A percentile compares a stretch with the other conserved stretches of the same genome.
These are phyloP conservation scores for Heimioporus sp. DNA, from an alignment of 768 basidiomycete genomes.

Conservation along the genomic window DNA sequence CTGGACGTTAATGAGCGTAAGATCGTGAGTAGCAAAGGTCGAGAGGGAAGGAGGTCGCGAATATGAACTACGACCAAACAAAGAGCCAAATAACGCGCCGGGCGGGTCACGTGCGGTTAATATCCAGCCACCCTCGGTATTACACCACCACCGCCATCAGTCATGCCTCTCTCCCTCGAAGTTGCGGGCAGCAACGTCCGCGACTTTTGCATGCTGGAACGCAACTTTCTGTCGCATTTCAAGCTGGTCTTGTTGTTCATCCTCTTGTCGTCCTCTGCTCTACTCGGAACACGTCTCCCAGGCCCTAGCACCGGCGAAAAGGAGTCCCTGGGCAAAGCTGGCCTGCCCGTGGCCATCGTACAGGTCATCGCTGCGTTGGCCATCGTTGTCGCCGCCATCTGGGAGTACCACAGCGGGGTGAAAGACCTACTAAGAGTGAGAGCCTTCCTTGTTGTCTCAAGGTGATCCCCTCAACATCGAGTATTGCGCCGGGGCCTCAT, in stretches of 20 bases:
- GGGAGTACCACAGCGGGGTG: constrained; percentile 64
- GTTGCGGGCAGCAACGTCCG: constrained; percentile 62
- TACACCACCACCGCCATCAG: neutral
- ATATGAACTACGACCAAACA: constrained; percentile 45
- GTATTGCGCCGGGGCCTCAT: constrained; percentile 3
- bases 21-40: constrained; percentile 9
- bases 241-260: constrained; percentile 65
- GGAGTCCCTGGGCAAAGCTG: constrained; percentile 27
- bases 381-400: constrained; percentile 55
- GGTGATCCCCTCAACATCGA: constrained; percentile 37
- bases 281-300: constrained; percentile 61
- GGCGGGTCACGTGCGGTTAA: constrained; percentile 15
- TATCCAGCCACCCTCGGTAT: constrained; percentile 14
- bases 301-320: constrained; percentile 27
- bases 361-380: constrained; percentile 52
- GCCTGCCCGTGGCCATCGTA: constrained; percentile 50
- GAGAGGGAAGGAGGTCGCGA: neutral
- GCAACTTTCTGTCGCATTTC: constrained; percentile 68
- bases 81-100: constrained; percentile 30
- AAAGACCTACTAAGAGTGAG: constrained; percentile 54
- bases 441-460: constrained; percentile 58
- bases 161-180: constrained; percentile 32
- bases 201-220: constrained; percentile 78
- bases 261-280: constrained; percentile 59
- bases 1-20: constrained; percentile 28